Evolutionary conservation across 1,284 basidiomycete genomes (phyloP), one percentile per base, ranked within the genome.

Genomic region (Puccinia horiana): DNA sequence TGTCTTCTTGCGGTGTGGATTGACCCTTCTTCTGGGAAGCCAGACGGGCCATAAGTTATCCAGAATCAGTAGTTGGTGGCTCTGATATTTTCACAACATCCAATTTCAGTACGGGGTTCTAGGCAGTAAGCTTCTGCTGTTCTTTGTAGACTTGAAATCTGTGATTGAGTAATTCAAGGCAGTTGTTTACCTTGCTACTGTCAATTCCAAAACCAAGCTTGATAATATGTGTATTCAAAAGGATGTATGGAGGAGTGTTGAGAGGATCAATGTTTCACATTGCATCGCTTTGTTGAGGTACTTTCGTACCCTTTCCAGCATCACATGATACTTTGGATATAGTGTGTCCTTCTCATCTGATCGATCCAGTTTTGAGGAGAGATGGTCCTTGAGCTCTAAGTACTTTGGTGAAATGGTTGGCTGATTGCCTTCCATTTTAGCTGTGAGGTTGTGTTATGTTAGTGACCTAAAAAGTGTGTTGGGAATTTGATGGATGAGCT

Each of bases 321-420:
- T 67, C 6, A 35, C 40, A 16, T 67, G 63, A 18, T 67, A 67
- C 63, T 40, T 67, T 42, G 63, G 63, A 23, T 67, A 67, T 16
- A 67, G 37, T 16, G 63, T 5, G 18, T 67, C 37, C 18, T 9
- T 67, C 18, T 37, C 63, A 4, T 29, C 6, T 37, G 63, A 67
- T 8, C n/a, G 32, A 16, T 42, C 20, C 32, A 67, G 2, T 35
- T 67, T 67, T n/a, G 18, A 6, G 2, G 35, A 29, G 2, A 67
- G 63, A 8, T 26, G n/a, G 1, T 67, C 63, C n/a, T 67, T 67
- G 23, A 67, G 63, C 18, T 67, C 18, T 6, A 67, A 29, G 20
- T 67, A 67, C 40, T 67, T 67, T 16, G 63, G 63, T 2, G 63
- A 6, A 4, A 29, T 35, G 20, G 63, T 67, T 5, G 63, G n/a